A percentile compares a stretch with the other conserved stretches of the same genome.
Evolutionary conservation across 2,329 filamentous ascomycete species (phyloP).

Genomic region (Coniochaeta sp.): DNA sequence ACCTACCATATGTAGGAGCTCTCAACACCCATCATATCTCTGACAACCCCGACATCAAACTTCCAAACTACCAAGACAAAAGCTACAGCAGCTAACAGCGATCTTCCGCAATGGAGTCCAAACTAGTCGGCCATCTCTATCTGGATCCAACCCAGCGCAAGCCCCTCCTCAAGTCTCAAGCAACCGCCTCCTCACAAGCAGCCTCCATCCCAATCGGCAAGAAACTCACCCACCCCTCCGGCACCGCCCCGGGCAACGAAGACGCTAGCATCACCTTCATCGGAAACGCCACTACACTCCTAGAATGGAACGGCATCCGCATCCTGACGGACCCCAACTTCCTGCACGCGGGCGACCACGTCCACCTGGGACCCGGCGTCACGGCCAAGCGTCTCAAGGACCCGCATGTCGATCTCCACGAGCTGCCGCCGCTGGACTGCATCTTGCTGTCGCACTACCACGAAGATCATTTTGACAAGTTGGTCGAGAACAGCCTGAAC

Average conservation of each 20-base stretch:
- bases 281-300: slow-evolving; percentile 47
- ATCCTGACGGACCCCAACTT: slow-evolving; percentile 57
- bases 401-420: slow-evolving; percentile 51
- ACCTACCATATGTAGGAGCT: background rate
- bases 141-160: slow-evolving; percentile 17
- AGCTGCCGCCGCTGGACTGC: slow-evolving; percentile 50
- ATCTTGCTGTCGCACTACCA: slow-evolving; percentile 60
- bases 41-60: background rate
- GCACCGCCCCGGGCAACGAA: slow-evolving; percentile 12
- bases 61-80: background rate
- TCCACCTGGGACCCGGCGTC: slow-evolving; percentile 59
- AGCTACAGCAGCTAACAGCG: too few species aligned
- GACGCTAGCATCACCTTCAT: slow-evolving; percentile 44
- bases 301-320: slow-evolving; percentile 44
- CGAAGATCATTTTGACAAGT: slow-evolving; percentile 35
- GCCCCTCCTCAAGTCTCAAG: slow-evolving; percentile 20
- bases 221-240: slow-evolving; percentile 16
- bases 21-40: background rate
- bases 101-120: background rate
- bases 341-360: slow-evolving; percentile 56
- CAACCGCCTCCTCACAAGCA: slow-evolving; percentile 10
- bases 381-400: slow-evolving; percentile 45
- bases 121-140: slow-evolving; percentile 11
- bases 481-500: slow-evolving; percentile 28
- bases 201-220: slow-evolving; percentile 13